These are phyloP conservation scores for Scutellaria galericulata DNA, from an alignment of 257 asterid species.

Conservation along the genomic window DNA sequence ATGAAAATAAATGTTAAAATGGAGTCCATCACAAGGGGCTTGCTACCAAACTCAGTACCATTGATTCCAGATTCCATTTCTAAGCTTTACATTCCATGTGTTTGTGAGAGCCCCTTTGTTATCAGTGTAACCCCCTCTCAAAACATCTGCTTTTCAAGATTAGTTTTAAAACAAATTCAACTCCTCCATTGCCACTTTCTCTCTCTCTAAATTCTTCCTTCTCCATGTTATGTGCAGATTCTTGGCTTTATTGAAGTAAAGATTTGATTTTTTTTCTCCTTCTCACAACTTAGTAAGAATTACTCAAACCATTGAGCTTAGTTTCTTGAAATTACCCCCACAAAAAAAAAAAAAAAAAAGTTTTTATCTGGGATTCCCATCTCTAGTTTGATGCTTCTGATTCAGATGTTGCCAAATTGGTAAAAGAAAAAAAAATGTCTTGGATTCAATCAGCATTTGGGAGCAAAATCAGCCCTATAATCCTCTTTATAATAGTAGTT, in stretches of 20 bases:
- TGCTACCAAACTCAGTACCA: too few relatives aligned
- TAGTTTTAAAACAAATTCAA: slow-evolving; percentile 17
- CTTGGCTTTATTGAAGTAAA: background rate
- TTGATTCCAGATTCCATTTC: too few relatives aligned
- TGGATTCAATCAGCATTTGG: slow-evolving; percentile 72
- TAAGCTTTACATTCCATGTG: too few relatives aligned
- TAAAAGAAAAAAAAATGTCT: slow-evolving; percentile 49
- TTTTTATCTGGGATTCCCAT: too few relatives aligned
- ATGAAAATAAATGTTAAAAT: too few relatives aligned
- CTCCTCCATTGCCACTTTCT: background rate
- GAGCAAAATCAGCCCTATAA: slow-evolving; percentile 60
- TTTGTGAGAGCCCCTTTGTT: slow-evolving; percentile 26
- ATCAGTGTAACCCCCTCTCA: slow-evolving; percentile 29
- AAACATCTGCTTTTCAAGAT: background rate
- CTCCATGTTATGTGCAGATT: background rate
- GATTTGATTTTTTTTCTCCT: slow-evolving; percentile 27
- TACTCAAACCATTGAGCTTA: background rate
- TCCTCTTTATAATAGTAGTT: slow-evolving; percentile 58
- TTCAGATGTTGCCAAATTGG: slow-evolving; percentile 33
- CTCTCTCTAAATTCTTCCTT: background rate
- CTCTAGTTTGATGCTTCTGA: slow-evolving; percentile 28
- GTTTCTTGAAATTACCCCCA: slow-evolving; percentile 1
- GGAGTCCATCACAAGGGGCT: too few relatives aligned
- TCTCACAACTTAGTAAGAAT: slow-evolving; percentile 2
- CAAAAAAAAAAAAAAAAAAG: background rate